Percentiles rank a stretch among this genome's conserved stretches.
These are phyloP conservation scores for Blastomyces emzantsi DNA, from an alignment of 2,329 filamentous ascomycete genomes.

Conservation along the genomic window DNA sequence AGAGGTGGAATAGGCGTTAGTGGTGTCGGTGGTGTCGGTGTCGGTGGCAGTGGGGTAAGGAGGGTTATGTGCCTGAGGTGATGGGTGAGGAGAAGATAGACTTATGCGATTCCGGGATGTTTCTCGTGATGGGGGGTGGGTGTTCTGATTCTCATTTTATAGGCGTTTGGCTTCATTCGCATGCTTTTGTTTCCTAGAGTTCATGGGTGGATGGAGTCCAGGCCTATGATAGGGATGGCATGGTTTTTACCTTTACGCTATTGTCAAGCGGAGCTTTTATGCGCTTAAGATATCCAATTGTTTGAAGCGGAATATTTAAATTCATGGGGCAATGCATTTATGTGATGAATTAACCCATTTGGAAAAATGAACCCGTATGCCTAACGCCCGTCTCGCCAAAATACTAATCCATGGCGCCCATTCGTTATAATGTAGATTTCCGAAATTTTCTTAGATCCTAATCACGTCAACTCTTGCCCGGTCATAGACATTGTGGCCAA, in stretches of 20 bases:
- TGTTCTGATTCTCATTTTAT: neutral
- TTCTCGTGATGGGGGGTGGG: neutral
- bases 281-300: neutral
- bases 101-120: neutral
- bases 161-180: neutral
- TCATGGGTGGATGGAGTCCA: neutral
- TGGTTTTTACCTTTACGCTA: neutral
- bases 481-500: conserved; percentile 70
- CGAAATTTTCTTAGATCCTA: conserved; percentile 49
- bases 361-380: neutral
- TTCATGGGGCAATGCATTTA: neutral
- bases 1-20: conserved; percentile 19
- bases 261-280: neutral
- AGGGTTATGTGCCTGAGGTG: conserved; percentile 32
- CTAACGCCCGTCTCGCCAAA: neutral
- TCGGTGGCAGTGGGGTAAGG: conserved; percentile 25
- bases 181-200: neutral
- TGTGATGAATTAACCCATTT: neutral
- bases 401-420: neutral
- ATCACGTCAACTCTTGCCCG: conserved; percentile 80
- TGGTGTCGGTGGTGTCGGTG: conserved; percentile 14
- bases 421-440: neutral
- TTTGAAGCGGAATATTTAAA: neutral
- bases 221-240: neutral
- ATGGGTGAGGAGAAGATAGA: neutral